Conservation (phyloP, 306 rosid species). For the Vicia faba region DNA sequence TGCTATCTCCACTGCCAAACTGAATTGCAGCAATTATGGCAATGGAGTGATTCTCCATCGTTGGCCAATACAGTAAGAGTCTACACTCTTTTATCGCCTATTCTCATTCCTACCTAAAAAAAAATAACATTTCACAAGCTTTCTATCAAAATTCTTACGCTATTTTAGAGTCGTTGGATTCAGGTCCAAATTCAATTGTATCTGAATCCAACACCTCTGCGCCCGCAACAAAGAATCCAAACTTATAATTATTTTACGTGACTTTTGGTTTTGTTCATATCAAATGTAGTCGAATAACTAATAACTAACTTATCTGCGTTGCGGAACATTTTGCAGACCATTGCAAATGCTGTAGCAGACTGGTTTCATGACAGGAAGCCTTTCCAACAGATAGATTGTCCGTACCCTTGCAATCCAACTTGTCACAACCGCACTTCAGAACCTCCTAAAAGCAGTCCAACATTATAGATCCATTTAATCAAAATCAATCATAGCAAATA, state of each 20-base stretch:
- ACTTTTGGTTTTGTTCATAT: not conserved
- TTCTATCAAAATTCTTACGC: not conserved
- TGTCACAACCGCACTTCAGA: slow-evolving; percentile 66
- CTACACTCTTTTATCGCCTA: not conserved
- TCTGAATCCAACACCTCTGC: not conserved
- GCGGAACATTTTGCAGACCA: slow-evolving; percentile 54
- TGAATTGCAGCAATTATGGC: slow-evolving; percentile 83
- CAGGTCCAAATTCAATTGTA: not conserved
- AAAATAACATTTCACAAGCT: not conserved
- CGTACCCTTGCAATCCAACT: slow-evolving; percentile 92
- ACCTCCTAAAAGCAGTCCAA: slow-evolving; percentile 35
- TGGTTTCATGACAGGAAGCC: slow-evolving; percentile 72
- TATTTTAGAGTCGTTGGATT: not conserved
- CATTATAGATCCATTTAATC: slow-evolving; percentile 44
- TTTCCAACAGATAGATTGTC: slow-evolving; percentile 75
- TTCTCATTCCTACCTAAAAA: not conserved
- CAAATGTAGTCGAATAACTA: not conserved
- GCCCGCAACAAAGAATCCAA: not conserved
- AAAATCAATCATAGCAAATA: slow-evolving; percentile 17
- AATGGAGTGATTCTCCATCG: slow-evolving; percentile 64
- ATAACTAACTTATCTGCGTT: slow-evolving; percentile 34
- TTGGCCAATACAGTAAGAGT: slow-evolving; percentile 60
- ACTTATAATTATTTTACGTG: not conserved
- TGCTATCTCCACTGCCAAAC: slow-evolving; percentile 96
- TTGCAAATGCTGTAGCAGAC: slow-evolving; percentile 85